Evolutionary conservation across 371 early-diverging fungal species (phyloP).

Genomic region (Mucor racemosus): DNA sequence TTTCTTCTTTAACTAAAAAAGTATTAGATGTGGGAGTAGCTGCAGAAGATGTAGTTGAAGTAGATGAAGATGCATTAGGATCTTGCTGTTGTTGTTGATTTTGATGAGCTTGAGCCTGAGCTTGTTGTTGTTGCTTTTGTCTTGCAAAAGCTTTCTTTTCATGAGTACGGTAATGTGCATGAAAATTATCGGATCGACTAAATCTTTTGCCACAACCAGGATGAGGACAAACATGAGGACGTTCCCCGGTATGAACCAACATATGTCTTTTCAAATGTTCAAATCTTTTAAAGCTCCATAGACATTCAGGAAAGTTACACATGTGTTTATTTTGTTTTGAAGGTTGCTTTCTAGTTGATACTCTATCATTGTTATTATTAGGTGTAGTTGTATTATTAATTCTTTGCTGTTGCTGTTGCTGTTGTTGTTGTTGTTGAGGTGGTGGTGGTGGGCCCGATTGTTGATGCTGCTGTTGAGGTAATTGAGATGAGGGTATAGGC

Average conservation of each 20-base stretch:
- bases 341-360: conserved; percentile 37
- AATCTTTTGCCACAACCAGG: conserved; percentile 76
- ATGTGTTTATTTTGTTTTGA: conserved; percentile 56
- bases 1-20: conserved; percentile 21
- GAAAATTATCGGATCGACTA: conserved; percentile 78
- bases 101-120: conserved; percentile 11
- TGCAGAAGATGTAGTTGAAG: conserved; percentile 7
- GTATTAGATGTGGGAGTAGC: conserved; percentile 11
- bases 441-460: conserved; percentile 18
- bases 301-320: conserved; percentile 60
- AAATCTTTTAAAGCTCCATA: conserved; percentile 76
- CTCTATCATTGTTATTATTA: conserved; percentile 21
- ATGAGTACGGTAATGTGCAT: conserved; percentile 65
- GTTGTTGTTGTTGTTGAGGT: neutral
- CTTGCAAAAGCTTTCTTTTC: conserved; percentile 44
- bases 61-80: neutral
- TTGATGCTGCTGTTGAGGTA: conserved; percentile 10
- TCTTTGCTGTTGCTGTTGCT: neutral
- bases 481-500: neutral
- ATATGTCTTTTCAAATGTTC: conserved; percentile 88
- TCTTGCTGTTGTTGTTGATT: conserved; percentile 18
- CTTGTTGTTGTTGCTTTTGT: conserved; percentile 32
- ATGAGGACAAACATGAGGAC: conserved; percentile 70
- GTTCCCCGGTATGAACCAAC: conserved; percentile 71
- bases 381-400: neutral